phyloP scores from a whole-genome alignment of 495 filamentous ascomycete genomes.

The Tuber indicum region DNA sequence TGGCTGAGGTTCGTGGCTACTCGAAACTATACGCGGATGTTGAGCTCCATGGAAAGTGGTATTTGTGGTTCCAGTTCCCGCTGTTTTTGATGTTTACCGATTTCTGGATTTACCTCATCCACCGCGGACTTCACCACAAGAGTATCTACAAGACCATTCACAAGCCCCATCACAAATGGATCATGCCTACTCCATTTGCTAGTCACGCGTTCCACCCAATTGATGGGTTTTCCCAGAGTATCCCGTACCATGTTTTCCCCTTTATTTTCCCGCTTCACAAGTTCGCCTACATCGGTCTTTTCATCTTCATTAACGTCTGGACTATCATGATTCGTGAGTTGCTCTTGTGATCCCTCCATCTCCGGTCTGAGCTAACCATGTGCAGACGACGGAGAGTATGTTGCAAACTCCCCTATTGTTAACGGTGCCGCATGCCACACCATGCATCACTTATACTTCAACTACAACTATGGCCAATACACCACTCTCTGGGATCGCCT shows the following conservation, averaged over 20 bases:
- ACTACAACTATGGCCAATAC: slow-evolving; percentile 97
- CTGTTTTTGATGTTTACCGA: slow-evolving; percentile 91
- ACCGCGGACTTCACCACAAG: slow-evolving; percentile 81
- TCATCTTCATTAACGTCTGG: slow-evolving; percentile 94
- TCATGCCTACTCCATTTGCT: slow-evolving; percentile 93
- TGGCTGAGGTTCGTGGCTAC: slow-evolving; percentile 76
- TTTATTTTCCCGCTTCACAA: slow-evolving; percentile 93
- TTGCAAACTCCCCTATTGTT: slow-evolving; percentile 77
- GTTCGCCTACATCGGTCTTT: slow-evolving; percentile 74
- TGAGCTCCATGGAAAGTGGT: slow-evolving; percentile 64
- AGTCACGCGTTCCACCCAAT: slow-evolving; percentile 91
- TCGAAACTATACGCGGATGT: slow-evolving; percentile 77
- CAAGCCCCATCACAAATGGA: slow-evolving; percentile 99
- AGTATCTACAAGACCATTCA: slow-evolving; percentile 78
- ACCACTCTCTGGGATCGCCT: slow-evolving; percentile 92
- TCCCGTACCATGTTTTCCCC: slow-evolving; percentile 91
- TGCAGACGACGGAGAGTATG: slow-evolving; percentile 82
- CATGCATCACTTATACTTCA: slow-evolving; percentile 97
- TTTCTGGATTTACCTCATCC: slow-evolving; percentile 89
- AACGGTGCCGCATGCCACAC: slow-evolving; percentile 96
- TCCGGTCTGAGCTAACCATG: slow-evolving; percentile 6
- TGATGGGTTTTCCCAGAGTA: slow-evolving; percentile 84
- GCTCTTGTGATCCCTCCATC: background rate
- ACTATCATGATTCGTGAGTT: slow-evolving; percentile 76
- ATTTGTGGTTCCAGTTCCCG: slow-evolving; percentile 82